phyloP scores from a whole-genome alignment of 2,329 filamentous ascomycete species.

The Dactylellina sp. region DNA sequence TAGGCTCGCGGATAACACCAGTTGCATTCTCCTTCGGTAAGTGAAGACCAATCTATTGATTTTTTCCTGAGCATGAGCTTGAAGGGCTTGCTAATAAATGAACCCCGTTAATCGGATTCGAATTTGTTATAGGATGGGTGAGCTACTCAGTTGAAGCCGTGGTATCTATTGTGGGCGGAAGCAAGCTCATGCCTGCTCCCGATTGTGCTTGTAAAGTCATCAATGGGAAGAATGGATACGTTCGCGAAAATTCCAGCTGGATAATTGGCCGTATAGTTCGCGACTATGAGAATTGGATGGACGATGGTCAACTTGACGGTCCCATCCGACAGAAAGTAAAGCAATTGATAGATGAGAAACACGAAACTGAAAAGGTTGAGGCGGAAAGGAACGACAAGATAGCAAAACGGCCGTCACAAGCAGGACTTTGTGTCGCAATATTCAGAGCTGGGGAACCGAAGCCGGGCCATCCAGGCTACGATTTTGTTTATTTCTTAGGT shows the following conservation, averaged over 20 bases:
- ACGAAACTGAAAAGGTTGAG: slow-evolving; percentile 32
- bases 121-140: slow-evolving; percentile 60
- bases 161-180: slow-evolving; percentile 59
- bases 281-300: slow-evolving; percentile 63
- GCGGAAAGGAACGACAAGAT: slow-evolving; percentile 25
- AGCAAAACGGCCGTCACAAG: slow-evolving; percentile 49
- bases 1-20: slow-evolving; percentile 58
- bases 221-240: slow-evolving; percentile 63
- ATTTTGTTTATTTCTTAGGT: slow-evolving; percentile 61
- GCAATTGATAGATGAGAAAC: slow-evolving; percentile 54
- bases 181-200: slow-evolving; percentile 61
- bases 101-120: not conserved
- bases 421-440: slow-evolving; percentile 61
- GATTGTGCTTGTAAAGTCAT: slow-evolving; percentile 63
- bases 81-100: slow-evolving; percentile 8
- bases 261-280: slow-evolving; percentile 65
- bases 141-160: slow-evolving; percentile 59
- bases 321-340: not conserved
- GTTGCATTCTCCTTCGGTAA: slow-evolving; percentile 62
- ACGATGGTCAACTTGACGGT: slow-evolving; percentile 11
- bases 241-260: slow-evolving; percentile 64
- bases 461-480: slow-evolving; percentile 52
- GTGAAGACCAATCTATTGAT: not conserved
- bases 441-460: slow-evolving; percentile 56
- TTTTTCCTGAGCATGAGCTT: slow-evolving; percentile 1